Percentiles rank a stretch among this genome's conserved stretches.
These are phyloP conservation scores for Mycena sp. DNA, from an alignment of 1,284 basidiomycete species.

Conservation along the genomic window DNA sequence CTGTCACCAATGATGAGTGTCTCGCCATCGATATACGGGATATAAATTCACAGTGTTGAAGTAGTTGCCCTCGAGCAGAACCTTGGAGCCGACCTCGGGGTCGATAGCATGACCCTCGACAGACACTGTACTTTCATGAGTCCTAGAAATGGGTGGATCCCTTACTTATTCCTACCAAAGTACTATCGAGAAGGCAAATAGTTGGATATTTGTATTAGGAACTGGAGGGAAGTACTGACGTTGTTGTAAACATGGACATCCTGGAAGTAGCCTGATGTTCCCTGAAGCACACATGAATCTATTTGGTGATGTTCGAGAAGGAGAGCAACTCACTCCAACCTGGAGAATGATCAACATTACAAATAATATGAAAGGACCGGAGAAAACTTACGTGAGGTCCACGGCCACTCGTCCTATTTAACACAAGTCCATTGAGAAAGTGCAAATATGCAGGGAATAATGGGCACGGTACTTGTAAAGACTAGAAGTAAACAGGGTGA, in stretches of 20 bases:
- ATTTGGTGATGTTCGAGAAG: background rate
- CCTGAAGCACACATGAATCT: conserved; percentile 7
- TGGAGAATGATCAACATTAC: background rate
- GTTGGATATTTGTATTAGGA: background rate
- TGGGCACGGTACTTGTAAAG: conserved; percentile 13
- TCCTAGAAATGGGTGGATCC: background rate
- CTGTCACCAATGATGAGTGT: background rate
- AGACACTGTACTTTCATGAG: conserved; percentile 14
- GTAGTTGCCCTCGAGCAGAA: conserved; percentile 41
- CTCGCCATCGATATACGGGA: too few species aligned
- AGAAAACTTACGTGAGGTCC: conserved; percentile 29
- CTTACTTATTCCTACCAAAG: background rate
- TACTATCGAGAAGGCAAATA: background rate
- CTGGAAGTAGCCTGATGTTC: conserved; percentile 35
- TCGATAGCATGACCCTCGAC: conserved; percentile 37
- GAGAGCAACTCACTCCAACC: conserved; percentile 6
- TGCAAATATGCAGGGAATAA: background rate
- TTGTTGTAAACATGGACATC: conserved; percentile 35
- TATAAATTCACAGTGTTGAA: conserved; percentile 33
- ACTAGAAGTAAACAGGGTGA: background rate
- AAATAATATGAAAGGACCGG: background rate
- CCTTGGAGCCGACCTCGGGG: conserved; percentile 37
- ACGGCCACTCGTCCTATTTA: conserved; percentile 29
- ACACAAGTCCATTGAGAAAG: background rate
- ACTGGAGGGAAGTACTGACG: background rate